Evolutionary conservation across 805 yeast species (phyloP), one percentile per base, ranked within the genome.

Genomic region (Myxozyma sirexii): DNA sequence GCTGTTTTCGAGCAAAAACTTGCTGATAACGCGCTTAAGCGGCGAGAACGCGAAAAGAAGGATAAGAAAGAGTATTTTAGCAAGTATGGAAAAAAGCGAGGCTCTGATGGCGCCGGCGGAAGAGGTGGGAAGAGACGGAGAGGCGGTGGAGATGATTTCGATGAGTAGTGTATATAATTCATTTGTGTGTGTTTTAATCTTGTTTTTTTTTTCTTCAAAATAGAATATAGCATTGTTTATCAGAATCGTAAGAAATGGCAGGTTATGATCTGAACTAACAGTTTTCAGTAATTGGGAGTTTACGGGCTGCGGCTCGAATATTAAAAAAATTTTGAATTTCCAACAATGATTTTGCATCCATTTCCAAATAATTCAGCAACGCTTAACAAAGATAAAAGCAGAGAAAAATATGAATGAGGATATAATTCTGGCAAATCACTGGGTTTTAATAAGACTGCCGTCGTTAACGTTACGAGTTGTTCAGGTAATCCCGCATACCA

Each of bases 61-160:
- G 84, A 89, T 71, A 93, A 91, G 81, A 90, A 88, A 77, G 97
- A 90, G 60, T 91, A 78, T 70, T 93, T 94, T 69, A 79, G 66
- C 84, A 84, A 54, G 42, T 45, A 67, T 37, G 68, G 69, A 8
- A 51, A 57, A 29, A 62, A 62, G 57, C 66, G 63, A 21, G 61
- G 55, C 4, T 60, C 68, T 33, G 69, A 68, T 27, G 73, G 68
- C 37, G 72, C 67, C 17, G 69, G 69, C 31, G 73, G 70, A 8
- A 66, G 69, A 33, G 63, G 71, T 35, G 67, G 68, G 26, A 60
- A 64, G 31, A 73, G 72, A 62, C 74, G 68, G 65, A 66, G 70
- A 31, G 47, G 54, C 10, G 60, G 49, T 4, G 57, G 49, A 15
- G 60, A 60, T 21, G 57, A 57, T 21, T 43, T 48, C 24, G 53